Evolutionary conservation across 495 filamentous ascomycete genomes (phyloP).

Genomic region (Entonaema liquescens): DNA sequence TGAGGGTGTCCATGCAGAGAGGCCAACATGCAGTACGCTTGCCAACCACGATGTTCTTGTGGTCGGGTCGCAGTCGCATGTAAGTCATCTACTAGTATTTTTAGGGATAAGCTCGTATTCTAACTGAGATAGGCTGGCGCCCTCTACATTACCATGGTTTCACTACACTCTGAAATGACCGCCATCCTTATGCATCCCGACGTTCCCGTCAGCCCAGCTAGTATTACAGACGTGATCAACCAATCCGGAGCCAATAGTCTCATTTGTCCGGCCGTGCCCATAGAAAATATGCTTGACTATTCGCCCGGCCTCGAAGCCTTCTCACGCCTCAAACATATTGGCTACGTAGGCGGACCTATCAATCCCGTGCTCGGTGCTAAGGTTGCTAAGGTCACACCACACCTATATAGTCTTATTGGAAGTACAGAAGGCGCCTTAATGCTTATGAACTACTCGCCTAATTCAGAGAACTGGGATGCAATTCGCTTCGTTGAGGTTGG

Average conservation of each 20-base stretch:
- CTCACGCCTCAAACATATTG: constrained; percentile 37
- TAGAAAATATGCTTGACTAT: constrained; percentile 42
- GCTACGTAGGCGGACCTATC: constrained; percentile 42
- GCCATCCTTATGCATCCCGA: constrained; percentile 37
- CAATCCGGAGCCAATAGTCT: constrained; percentile 33
- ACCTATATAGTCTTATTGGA: constrained; percentile 40
- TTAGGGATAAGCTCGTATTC: neutral
- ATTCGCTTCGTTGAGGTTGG: constrained; percentile 43
- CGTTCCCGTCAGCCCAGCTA: constrained; percentile 30
- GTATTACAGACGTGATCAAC: constrained; percentile 39
- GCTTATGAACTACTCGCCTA: constrained; percentile 36
- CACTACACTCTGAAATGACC: constrained; percentile 27
- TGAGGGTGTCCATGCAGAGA: constrained; percentile 20
- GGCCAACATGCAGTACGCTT: constrained; percentile 28
- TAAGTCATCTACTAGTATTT: constrained; percentile 12
- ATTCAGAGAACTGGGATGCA: constrained; percentile 38
- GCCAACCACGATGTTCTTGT: constrained; percentile 26
- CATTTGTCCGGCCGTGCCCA: constrained; percentile 35
- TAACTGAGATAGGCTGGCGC: constrained; percentile 30
- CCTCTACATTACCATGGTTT: constrained; percentile 27
- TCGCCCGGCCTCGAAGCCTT: constrained; percentile 28
- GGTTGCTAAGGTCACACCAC: constrained; percentile 37
- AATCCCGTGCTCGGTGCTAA: constrained; percentile 38
- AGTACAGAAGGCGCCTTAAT: constrained; percentile 41
- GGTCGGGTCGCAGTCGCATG: constrained; percentile 37